A percentile compares a stretch with the other conserved stretches of the same genome.
Conservation (phyloP, 2,329 filamentous ascomycete species). For the Tolypocladium amazonense region DNA sequence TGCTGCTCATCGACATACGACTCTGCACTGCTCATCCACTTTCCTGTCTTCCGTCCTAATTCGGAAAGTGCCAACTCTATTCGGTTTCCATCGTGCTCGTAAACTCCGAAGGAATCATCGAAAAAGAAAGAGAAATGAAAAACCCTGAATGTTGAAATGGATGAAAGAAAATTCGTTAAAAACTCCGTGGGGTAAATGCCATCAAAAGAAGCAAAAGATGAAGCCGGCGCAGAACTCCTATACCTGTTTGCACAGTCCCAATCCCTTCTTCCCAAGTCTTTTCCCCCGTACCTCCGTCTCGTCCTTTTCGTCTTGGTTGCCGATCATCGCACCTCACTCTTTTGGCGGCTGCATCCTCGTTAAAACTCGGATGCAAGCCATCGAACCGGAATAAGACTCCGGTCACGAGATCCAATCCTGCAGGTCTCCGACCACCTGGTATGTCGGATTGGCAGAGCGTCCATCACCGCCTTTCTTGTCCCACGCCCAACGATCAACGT, state of each 20-base stretch:
- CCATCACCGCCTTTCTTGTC: slow-evolving; percentile 29
- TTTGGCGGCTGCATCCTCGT: background rate
- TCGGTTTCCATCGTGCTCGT: background rate
- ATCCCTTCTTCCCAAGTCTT: background rate
- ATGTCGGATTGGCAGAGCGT: slow-evolving; percentile 30
- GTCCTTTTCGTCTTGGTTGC: background rate
- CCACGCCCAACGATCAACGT: slow-evolving; percentile 34
- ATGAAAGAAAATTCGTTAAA: background rate
- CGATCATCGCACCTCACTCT: background rate
- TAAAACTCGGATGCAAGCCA: background rate
- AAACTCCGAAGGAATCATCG: background rate
- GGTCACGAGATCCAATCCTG: slow-evolving; percentile 24
- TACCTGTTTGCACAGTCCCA: slow-evolving; percentile 6
- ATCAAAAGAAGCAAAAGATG: background rate
- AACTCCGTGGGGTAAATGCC: background rate
- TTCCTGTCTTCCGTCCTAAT: background rate
- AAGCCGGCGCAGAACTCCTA: slow-evolving; percentile 2
- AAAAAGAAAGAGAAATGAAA: background rate
- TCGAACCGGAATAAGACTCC: background rate
- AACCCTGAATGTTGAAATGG: background rate
- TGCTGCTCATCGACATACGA: background rate
- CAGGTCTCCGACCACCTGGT: slow-evolving; percentile 28
- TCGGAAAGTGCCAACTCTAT: background rate
- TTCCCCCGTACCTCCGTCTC: background rate
- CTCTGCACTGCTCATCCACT: background rate